Percentiles rank a stretch among this genome's conserved stretches.
These are phyloP conservation scores for Dipodascopsis uninucleata DNA, from an alignment of 805 yeast genomes.

Conservation along the genomic window DNA sequence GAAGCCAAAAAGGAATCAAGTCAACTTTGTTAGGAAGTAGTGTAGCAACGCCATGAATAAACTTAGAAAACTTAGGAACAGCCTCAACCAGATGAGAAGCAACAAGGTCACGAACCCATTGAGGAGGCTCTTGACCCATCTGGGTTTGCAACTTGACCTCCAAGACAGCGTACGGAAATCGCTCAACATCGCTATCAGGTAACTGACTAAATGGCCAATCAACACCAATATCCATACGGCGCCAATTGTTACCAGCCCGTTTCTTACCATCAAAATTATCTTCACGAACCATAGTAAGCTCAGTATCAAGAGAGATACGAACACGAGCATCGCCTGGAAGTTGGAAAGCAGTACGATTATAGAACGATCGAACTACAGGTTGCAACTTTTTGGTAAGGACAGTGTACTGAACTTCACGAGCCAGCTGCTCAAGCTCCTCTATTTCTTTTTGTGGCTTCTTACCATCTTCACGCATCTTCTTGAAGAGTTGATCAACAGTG, in stretches of 20 bases:
- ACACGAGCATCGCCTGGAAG: constrained; percentile 99
- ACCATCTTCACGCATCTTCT: constrained; percentile 88
- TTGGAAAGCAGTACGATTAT: constrained; percentile 98
- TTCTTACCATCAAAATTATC: constrained; percentile 92
- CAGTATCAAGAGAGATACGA: constrained; percentile 96
- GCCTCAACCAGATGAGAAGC: constrained; percentile 94
- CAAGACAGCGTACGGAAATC: constrained; percentile 95
- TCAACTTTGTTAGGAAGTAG: constrained; percentile 77
- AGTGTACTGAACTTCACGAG: constrained; percentile 88
- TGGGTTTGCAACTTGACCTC: constrained; percentile 98
- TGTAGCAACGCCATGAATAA: constrained; percentile 95
- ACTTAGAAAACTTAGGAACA: constrained; percentile 95
- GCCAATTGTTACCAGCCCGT: constrained; percentile 91
- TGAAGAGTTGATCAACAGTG: constrained; percentile 86
- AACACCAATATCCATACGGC: constrained; percentile 97
- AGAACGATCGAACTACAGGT: constrained; percentile 94
- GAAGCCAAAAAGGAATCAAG: constrained; percentile 93
- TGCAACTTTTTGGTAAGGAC: constrained; percentile 77
- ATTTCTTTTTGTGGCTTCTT: constrained; percentile 83
- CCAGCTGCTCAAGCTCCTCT: constrained; percentile 86
- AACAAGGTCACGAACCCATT: constrained; percentile 91
- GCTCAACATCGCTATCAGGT: constrained; percentile 76
- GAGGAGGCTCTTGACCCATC: constrained; percentile 97
- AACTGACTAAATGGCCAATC: constrained; percentile 91
- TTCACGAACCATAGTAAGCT: constrained; percentile 94